Evolutionary conservation across 1,284 basidiomycete species (phyloP), one percentile per base, ranked within the genome.

Genomic region (Ustilago tritici): DNA sequence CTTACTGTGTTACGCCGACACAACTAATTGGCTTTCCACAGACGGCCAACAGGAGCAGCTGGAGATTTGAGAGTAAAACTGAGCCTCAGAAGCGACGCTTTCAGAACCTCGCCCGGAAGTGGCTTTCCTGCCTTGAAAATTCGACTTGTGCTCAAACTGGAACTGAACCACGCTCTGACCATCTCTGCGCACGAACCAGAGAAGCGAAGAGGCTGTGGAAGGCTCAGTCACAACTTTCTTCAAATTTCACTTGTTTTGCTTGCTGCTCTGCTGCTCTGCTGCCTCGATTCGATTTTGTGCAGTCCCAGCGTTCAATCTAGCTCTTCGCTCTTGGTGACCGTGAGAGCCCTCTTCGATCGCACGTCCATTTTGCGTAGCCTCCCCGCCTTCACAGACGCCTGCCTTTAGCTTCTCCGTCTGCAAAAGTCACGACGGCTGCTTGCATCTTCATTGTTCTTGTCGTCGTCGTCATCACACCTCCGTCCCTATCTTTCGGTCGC

Each of bases 151-250:
- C 31, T 19, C 32, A 36, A 38, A 41, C 49, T n/a, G 15, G n/a
- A 35, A 32, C 49, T 50, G 49, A n/a, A 31, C 49, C 61, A 28
- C 54, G 65, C 58, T 61, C 65, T 61, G 65, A 61, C 58, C 58
- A 61, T 35, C 17, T 32, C 23, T 61, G 47, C 55, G 65, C 65
- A 61, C 54, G 35, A 67, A 61, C 59, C 60, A 68, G 32, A 58
- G 50, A 58, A 36, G 9, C 32, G 0, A 10, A 3, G 40, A 38
- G 38, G 41, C 43, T 56, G 34, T 23, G 23, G 34, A 56, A 32
- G 47, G 58, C 61, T 58, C 67, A 55, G 61, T 55, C 67, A 52
- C n/a, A 19, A 19, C 43, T 50, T 32, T 38, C 17, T 43, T 28
- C 12, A 46, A 11, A 40, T n/a, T 47, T 58, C 7, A 4, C 43